Evolutionary conservation across 192 early-diverging fungal genomes (phyloP).

Genomic region (Mortierella antarctica): DNA sequence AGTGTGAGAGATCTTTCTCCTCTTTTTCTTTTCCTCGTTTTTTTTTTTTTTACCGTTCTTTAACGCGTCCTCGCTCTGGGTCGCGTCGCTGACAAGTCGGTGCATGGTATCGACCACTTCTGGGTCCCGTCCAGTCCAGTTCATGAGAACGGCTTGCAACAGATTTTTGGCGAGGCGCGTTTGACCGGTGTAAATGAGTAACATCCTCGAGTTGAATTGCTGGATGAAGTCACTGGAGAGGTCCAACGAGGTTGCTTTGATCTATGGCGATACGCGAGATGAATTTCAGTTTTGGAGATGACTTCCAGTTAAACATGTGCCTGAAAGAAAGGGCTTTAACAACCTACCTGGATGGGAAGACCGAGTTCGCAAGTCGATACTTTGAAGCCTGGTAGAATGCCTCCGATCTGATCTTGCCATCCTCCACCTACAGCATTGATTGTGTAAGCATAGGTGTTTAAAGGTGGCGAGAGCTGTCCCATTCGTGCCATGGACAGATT

Average conservation of each 20-base stretch:
- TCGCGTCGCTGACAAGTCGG: conserved; percentile 29
- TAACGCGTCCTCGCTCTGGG: conserved; percentile 18
- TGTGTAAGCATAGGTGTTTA: no score
- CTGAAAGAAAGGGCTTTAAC: background rate
- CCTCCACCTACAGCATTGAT: conserved; percentile 26
- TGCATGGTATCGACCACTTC: conserved; percentile 39
- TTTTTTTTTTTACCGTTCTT: conserved; percentile 20
- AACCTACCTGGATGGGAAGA: conserved; percentile 33
- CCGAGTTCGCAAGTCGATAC: conserved; percentile 26
- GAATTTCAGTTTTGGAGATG: background rate
- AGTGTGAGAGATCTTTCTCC: background rate
- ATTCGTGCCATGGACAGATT: background rate
- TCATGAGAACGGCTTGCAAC: conserved; percentile 33
- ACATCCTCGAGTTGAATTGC: conserved; percentile 17
- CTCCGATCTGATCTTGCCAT: conserved; percentile 52
- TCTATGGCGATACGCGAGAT: background rate
- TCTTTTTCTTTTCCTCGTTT: background rate
- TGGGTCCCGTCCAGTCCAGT: conserved; percentile 29
- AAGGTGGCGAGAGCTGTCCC: background rate
- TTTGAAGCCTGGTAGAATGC: conserved; percentile 39
- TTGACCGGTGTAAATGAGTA: conserved; percentile 46
- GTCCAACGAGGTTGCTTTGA: conserved; percentile 18
- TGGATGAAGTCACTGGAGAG: conserved; percentile 14
- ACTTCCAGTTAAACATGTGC: no score
- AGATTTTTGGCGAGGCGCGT: conserved; percentile 51